A percentile compares a stretch with the other conserved stretches of the same genome.
Evolutionary conservation across 2,329 filamentous ascomycete genomes (phyloP).

Genomic region (Aspergillus aculeatinus): DNA sequence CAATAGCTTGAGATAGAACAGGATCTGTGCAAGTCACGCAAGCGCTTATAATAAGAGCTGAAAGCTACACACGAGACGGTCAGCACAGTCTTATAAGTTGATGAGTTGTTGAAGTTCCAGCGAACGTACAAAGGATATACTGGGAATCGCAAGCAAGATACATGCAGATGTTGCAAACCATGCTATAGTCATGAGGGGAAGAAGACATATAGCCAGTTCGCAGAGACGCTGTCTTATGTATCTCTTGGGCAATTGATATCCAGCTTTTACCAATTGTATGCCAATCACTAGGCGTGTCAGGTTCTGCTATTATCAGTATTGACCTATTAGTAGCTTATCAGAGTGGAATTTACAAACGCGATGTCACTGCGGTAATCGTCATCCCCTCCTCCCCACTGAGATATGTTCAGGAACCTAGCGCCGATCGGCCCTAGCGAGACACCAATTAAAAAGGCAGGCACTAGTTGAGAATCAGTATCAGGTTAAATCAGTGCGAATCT

Average conservation of each 20-base stretch:
- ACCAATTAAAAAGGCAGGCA: slow-evolving; percentile 57
- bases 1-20: slow-evolving; percentile 61
- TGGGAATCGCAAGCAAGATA: slow-evolving; percentile 56
- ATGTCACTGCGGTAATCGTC: slow-evolving; percentile 39
- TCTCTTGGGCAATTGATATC: slow-evolving; percentile 60
- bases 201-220: slow-evolving; percentile 55
- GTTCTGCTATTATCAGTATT: slow-evolving; percentile 32
- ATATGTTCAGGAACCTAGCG: slow-evolving; percentile 53
- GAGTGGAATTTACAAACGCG: slow-evolving; percentile 37
- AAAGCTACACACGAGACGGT: slow-evolving; percentile 34
- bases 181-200: slow-evolving; percentile 63
- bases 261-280: slow-evolving; percentile 63
- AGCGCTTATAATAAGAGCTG: slow-evolving; percentile 58
- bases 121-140: slow-evolving; percentile 46
- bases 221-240: slow-evolving; percentile 53
- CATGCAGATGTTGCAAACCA: slow-evolving; percentile 61
- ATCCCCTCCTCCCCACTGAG: slow-evolving; percentile 37
- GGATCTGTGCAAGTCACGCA: slow-evolving; percentile 64
- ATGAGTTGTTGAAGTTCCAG: not conserved
- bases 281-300: slow-evolving; percentile 61
- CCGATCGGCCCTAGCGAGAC: slow-evolving; percentile 56
- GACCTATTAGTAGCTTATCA: not conserved
- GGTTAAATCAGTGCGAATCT: not conserved
- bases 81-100: not conserved
- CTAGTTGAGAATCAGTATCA: slow-evolving; percentile 32